Conservation (phyloP, 805 yeast species). For the Saccharomycopsis vini region DNA sequence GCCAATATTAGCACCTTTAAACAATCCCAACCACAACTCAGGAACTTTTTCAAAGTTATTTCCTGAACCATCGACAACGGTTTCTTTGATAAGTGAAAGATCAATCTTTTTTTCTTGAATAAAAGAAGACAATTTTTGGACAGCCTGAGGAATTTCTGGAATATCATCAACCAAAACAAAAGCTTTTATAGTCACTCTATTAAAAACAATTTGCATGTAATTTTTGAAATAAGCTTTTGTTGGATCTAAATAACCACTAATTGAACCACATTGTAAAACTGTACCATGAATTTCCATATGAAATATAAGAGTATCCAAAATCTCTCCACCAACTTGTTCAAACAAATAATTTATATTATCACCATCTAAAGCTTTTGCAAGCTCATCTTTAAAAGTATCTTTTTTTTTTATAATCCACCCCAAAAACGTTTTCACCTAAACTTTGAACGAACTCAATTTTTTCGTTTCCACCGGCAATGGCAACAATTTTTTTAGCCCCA, state of each 20-base stretch:
- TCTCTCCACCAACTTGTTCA: constrained; percentile 59
- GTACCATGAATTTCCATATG: constrained; percentile 32
- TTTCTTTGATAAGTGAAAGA: constrained; percentile 30
- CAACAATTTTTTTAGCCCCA: constrained; percentile 48
- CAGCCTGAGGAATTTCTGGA: constrained; percentile 31
- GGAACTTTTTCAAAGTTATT: constrained; percentile 39
- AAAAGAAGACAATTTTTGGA: constrained; percentile 28
- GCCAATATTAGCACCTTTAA: constrained; percentile 39
- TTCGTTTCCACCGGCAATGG: constrained; percentile 53
- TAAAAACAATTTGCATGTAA: constrained; percentile 38
- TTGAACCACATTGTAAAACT: constrained; percentile 56
- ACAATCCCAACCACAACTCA: constrained; percentile 37
- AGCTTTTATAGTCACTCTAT: constrained; percentile 45
- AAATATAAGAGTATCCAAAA: constrained; percentile 33
- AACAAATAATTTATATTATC: constrained; percentile 37
- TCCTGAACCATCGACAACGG: constrained; percentile 34
- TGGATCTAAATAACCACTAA: constrained; percentile 37
- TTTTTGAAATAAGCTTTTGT: constrained; percentile 26
- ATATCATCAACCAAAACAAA: constrained; percentile 40
- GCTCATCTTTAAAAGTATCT: constrained; percentile 26
- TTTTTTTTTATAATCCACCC: constrained; percentile 44
- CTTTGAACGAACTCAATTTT: constrained; percentile 47
- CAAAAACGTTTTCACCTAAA: constrained; percentile 43
- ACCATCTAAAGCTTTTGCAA: constrained; percentile 28
- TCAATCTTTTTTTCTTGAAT: constrained; percentile 35